Conservation (phyloP, 2,329 filamentous ascomycete species). For the Aspergillus amoenus region DNA sequence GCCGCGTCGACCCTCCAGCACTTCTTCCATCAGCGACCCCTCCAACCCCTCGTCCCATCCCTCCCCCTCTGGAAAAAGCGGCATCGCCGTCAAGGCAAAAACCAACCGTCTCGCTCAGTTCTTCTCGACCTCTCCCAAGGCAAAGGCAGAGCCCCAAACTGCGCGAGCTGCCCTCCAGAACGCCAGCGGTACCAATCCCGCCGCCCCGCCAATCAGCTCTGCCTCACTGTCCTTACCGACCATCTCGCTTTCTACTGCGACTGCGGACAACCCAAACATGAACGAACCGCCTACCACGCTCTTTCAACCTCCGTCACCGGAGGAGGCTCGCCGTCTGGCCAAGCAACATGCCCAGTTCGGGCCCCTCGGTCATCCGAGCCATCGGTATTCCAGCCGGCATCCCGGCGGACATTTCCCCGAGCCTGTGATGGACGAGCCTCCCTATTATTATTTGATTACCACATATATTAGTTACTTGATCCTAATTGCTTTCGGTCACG, state of each 20-base stretch:
- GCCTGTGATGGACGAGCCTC: conserved; percentile 89
- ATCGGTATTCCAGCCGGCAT: conserved; percentile 87
- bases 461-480: conserved; percentile 98
- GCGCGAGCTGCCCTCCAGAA: conserved; percentile 64
- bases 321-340: conserved; percentile 73
- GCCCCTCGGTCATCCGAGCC: conserved; percentile 73
- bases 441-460: conserved; percentile 94
- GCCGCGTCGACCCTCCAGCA: conserved; percentile 63
- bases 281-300: conserved; percentile 76
- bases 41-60: conserved; percentile 51
- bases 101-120: conserved; percentile 76
- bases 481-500: conserved; percentile 90
- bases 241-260: conserved; percentile 87
- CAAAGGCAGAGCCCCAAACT: conserved; percentile 58
- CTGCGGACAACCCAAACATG: conserved; percentile 70
- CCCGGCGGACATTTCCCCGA: conserved; percentile 76
- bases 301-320: conserved; percentile 83
- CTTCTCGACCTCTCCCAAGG: conserved; percentile 78
- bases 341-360: conserved; percentile 88
- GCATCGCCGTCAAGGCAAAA: conserved; percentile 55
- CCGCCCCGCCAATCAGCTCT: conserved; percentile 63
- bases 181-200: conserved; percentile 57
- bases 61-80: conserved; percentile 55
- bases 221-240: conserved; percentile 78
- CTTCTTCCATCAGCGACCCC: conserved; percentile 55